Conservation (phyloP, 139 green algal genomes). For the Picochlorum sp. region DNA sequence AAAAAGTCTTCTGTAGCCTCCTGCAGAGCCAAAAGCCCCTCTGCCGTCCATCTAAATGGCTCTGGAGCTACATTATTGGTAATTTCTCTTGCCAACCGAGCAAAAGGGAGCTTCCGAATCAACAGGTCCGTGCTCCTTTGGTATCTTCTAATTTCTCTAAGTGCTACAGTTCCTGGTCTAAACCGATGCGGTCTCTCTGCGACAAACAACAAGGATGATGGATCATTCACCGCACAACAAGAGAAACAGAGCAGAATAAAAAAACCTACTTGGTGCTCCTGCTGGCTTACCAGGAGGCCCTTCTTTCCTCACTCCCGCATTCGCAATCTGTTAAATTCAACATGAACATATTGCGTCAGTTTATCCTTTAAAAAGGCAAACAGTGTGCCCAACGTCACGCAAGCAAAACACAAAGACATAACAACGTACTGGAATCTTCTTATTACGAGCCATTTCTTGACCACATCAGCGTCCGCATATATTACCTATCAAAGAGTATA, state of each 20-base stretch:
- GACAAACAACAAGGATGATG: background rate
- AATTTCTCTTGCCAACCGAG: constrained; percentile 75
- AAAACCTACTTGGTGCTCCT: constrained; percentile 1
- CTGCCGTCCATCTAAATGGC: constrained; percentile 91
- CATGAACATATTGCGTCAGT: background rate
- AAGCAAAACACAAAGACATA: too few relatives aligned
- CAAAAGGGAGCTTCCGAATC: constrained; percentile 76
- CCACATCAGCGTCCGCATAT: too few relatives aligned
- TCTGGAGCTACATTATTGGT: constrained; percentile 83
- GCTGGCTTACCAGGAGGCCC: background rate
- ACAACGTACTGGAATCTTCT: too few relatives aligned
- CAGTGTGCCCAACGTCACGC: too few relatives aligned
- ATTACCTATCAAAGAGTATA: too few relatives aligned
- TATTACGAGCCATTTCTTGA: too few relatives aligned
- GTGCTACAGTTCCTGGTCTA: constrained; percentile 61
- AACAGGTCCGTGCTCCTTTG: constrained; percentile 66
- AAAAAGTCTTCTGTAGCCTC: constrained; percentile 94
- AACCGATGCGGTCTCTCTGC: constrained; percentile 33
- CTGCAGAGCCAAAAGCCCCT: constrained; percentile 85
- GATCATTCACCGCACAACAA: background rate
- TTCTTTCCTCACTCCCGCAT: background rate
- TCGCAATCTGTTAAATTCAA: background rate
- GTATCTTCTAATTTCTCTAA: constrained; percentile 61
- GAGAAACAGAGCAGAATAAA: background rate
- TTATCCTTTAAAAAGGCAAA: too few relatives aligned